phyloP scores from a whole-genome alignment of 1,139 yeast genomes.

The Scheffersomyces cryptocercus region DNA sequence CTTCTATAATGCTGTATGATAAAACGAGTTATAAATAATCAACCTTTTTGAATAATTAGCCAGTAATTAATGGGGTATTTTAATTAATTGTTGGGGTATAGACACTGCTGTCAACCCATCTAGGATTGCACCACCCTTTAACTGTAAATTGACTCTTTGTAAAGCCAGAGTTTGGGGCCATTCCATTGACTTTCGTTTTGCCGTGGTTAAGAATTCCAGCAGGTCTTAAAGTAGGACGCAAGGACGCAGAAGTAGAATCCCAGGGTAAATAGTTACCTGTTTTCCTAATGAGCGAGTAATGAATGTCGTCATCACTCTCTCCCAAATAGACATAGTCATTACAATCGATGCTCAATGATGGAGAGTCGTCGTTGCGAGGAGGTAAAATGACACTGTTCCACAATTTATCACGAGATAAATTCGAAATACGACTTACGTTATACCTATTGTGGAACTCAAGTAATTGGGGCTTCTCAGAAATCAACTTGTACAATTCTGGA shows the following conservation, averaged over 20 bases:
- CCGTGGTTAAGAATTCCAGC: constrained; percentile 34
- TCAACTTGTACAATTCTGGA: constrained; percentile 8
- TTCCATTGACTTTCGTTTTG: constrained; percentile 27
- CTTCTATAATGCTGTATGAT: too few relatives aligned
- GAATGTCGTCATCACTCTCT: constrained; percentile 6
- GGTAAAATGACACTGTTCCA: constrained; percentile 51
- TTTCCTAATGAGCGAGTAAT: constrained; percentile 7
- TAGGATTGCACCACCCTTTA: constrained; percentile 53
- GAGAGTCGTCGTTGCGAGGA: constrained; percentile 45
- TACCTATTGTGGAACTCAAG: constrained; percentile 27
- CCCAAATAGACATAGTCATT: constrained; percentile 22
- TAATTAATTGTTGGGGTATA: too few relatives aligned
- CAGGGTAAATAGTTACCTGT: constrained; percentile 36
- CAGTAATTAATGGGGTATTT: too few relatives aligned
- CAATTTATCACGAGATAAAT: constrained; percentile 43
- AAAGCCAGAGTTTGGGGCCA: constrained; percentile 41
- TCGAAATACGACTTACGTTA: constrained; percentile 35
- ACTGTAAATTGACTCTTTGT: constrained; percentile 50
- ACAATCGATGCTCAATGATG: constrained; percentile 24
- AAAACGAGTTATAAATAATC: too few relatives aligned
- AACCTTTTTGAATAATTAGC: too few relatives aligned
- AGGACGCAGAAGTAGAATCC: constrained; percentile 19
- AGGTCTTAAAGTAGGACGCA: constrained; percentile 27
- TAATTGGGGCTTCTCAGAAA: constrained; percentile 19
- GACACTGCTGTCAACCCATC: constrained; percentile 34